These are phyloP conservation scores for Cytospora paraplurivora DNA, from an alignment of 2,329 filamentous ascomycete genomes.

Conservation along the genomic window DNA sequence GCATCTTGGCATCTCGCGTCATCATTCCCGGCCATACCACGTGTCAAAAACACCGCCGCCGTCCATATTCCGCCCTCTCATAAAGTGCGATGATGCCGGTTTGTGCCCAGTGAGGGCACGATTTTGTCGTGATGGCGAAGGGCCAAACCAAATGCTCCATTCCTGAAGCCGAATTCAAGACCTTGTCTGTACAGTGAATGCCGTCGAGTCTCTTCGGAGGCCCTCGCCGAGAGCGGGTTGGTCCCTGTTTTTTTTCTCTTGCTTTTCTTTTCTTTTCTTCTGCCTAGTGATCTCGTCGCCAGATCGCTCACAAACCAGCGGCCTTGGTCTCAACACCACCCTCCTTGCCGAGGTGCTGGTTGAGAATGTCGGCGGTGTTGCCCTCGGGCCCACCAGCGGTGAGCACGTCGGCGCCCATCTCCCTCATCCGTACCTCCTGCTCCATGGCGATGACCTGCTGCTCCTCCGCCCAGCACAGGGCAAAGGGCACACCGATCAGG, in stretches of 20 bases:
- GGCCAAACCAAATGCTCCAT: neutral
- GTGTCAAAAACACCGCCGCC: neutral
- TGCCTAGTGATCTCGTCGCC: neutral
- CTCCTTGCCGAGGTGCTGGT: slow-evolving; percentile 51
- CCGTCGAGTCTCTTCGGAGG: neutral
- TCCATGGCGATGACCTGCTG: slow-evolving; percentile 98
- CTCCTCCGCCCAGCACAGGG: slow-evolving; percentile 90
- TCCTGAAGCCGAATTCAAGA: slow-evolving; percentile 3
- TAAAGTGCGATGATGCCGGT: slow-evolving; percentile 8
- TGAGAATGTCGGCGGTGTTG: slow-evolving; percentile 53
- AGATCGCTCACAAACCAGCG: slow-evolving; percentile 46
- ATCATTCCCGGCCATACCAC: neutral
- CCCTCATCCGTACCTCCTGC: slow-evolving; percentile 94
- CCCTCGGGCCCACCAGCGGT: slow-evolving; percentile 47
- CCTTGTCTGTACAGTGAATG: slow-evolving; percentile 10
- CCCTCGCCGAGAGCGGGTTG: neutral
- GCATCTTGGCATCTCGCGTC: slow-evolving; percentile 1
- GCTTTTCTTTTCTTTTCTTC: neutral
- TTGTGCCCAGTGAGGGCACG: slow-evolving; percentile 4
- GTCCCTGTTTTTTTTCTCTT: neutral
- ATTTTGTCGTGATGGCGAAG: slow-evolving; percentile 2
- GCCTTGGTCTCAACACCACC: slow-evolving; percentile 51
- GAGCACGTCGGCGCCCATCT: slow-evolving; percentile 76
- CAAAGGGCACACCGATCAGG: slow-evolving; percentile 89
- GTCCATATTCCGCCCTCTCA: neutral